Conservation (phyloP, 495 filamentous ascomycete genomes). For the Glonium stellatum region DNA sequence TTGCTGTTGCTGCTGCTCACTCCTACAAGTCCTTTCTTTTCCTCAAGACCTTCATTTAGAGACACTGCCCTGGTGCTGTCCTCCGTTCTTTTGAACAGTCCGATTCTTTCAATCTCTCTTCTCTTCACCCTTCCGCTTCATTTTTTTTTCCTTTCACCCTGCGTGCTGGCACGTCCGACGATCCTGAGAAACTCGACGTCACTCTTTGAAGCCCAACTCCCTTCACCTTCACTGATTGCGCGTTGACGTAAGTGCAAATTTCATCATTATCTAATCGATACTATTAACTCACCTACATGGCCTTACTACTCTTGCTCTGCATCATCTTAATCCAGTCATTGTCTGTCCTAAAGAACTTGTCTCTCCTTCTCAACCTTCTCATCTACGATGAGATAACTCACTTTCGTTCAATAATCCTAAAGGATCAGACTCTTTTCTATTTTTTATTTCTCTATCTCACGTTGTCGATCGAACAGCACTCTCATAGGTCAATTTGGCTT, state of each 20-base stretch:
- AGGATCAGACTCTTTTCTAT: not conserved
- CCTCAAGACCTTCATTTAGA: conserved; percentile 1
- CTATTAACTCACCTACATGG: not conserved
- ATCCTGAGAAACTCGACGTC: not conserved
- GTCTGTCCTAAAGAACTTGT: not conserved
- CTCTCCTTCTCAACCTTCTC: not conserved
- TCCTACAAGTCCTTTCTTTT: conserved; percentile 9
- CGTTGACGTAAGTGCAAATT: conserved; percentile 1
- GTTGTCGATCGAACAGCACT: not conserved
- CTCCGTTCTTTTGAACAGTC: not conserved
- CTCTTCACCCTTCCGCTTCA: not conserved
- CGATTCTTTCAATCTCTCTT: not conserved
- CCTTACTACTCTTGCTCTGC: not conserved
- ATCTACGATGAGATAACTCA: not conserved
- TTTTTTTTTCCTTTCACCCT: not conserved
- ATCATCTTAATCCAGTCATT: not conserved
- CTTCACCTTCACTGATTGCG: not conserved
- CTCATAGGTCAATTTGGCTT: not conserved
- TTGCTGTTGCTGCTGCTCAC: not conserved
- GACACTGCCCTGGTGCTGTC: conserved; percentile 2
- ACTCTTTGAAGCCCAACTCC: not conserved
- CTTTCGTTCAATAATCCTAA: not conserved
- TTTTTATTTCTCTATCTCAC: no score
- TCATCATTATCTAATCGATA: no score
- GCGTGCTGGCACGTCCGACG: conserved; percentile 5